Percentiles rank a stretch among this genome's conserved stretches.
phyloP scores from a whole-genome alignment of 164 flowering plant genomes.

The Kingdonia uniflora region DNA sequence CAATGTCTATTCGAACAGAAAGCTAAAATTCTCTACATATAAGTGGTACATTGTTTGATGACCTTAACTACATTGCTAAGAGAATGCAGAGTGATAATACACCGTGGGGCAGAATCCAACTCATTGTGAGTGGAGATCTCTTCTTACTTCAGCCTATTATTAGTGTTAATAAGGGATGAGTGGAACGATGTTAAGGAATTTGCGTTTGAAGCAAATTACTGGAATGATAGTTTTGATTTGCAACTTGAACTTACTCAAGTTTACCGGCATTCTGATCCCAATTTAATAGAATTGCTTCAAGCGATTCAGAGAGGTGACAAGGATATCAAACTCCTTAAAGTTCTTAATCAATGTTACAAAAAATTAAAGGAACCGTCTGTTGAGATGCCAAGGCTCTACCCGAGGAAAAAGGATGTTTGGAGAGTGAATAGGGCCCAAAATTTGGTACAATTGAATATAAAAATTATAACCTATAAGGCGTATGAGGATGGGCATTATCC shows the following conservation, averaged over 20 bases:
- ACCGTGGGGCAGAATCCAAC: slow-evolving; percentile 61
- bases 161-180: slow-evolving; percentile 13
- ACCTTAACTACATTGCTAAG: slow-evolving; percentile 37
- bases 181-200: slow-evolving; percentile 27
- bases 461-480: too few species aligned
- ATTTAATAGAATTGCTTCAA: slow-evolving; percentile 37
- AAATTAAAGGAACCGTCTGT: not conserved
- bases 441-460: too few species aligned
- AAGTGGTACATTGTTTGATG: slow-evolving; percentile 32
- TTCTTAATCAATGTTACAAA: slow-evolving; percentile 23
- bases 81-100: slow-evolving; percentile 1
- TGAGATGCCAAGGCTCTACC: slow-evolving; percentile 28
- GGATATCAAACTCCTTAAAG: slow-evolving; percentile 19
- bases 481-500: too few species aligned
- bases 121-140: slow-evolving; percentile 52
- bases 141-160: slow-evolving; percentile 59
- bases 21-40: too few species aligned
- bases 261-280: slow-evolving; percentile 39
- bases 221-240: slow-evolving; percentile 42
- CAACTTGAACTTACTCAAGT: slow-evolving; percentile 39
- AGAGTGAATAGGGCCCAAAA: too few species aligned
- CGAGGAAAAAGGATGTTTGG: slow-evolving; percentile 16
- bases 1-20: too few species aligned
- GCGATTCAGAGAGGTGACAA: slow-evolving; percentile 38
- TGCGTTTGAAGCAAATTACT: slow-evolving; percentile 62